Base-by-base conservation (phyloP, 495 filamentous ascomycete genomes). In the Pyrenopolyporus hunteri region DNA sequence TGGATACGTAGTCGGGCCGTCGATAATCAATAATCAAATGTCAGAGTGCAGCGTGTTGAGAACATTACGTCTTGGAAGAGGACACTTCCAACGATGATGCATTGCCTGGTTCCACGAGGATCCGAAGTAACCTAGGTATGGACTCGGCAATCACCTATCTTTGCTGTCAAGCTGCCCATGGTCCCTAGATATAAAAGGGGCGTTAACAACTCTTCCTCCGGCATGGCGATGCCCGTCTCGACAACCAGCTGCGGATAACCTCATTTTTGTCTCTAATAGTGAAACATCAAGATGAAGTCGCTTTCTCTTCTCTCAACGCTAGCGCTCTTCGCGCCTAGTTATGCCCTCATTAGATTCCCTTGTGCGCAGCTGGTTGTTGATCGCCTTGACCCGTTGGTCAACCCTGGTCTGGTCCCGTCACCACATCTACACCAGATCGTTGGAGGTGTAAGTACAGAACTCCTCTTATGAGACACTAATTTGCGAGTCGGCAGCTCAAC, bases 281-380 rank as follows among this genome's bases (percentile, higher is more conserved):
- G 8, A 46, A 32, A 14, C 43, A 14, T 20, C 61, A 51, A 56
- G 11, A 80, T 75, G 75, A 71, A 76, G 74, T 74, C 58, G 68
- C 61, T 71, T 35, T 50, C 67, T 19, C 58, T 72, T 29, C 35
- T 70, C 36, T 20, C 44, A 32, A 71, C 73, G 55, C 57, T 71
- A 11, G 75, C 76, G 61, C 70, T 80, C 33, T 57, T 70, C 8
- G 63, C 77, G 65, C 73, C 75, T 32, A 67, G 70, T 67, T 49
- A 65, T 14, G 75, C 74, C 17, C 65, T 73, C 39, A 68, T 75
- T 16, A 65, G 70, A 5, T 69, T 80, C 56, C 60, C 69, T 53
- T 78, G 76, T 61, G 43, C 57, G 8, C 75, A 75, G 58, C 57
- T 80, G 9, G 73, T 76, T 4, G 71, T 78, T 45, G 62, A 73